phyloP scores from a whole-genome alignment of 1,284 basidiomycete species.

The Tremellales sp. region DNA sequence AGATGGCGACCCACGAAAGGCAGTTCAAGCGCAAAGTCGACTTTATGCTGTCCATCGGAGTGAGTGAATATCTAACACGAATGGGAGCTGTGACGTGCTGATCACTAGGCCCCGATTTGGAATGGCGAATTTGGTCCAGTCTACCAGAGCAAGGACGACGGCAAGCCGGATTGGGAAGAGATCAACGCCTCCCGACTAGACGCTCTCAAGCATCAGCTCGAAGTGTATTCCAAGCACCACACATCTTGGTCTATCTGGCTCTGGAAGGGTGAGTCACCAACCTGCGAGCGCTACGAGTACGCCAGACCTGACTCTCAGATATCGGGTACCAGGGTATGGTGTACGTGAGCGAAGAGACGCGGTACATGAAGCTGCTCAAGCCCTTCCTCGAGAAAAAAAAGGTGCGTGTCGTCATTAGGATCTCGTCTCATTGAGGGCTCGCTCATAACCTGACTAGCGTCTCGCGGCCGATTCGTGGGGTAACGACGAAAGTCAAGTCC shows the following conservation, averaged over 20 bases:
- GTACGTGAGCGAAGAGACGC: slow-evolving; percentile 61
- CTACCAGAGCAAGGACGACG: slow-evolving; percentile 35
- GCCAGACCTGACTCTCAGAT: slow-evolving; percentile 60
- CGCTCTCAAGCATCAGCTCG: slow-evolving; percentile 68
- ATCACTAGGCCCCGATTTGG: slow-evolving; percentile 21
- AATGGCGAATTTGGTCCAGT: slow-evolving; percentile 59
- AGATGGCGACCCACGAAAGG: slow-evolving; percentile 51
- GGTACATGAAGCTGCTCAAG: slow-evolving; percentile 51
- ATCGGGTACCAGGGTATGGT: slow-evolving; percentile 79
- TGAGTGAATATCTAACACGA: slow-evolving; percentile 14
- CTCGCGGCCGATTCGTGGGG: slow-evolving; percentile 67
- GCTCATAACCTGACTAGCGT: slow-evolving; percentile 39
- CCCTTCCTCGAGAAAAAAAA: slow-evolving; percentile 22
- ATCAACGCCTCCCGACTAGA: slow-evolving; percentile 65
- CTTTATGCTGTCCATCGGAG: slow-evolving; percentile 24
- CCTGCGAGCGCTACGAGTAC: background rate
- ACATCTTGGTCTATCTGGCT: slow-evolving; percentile 78
- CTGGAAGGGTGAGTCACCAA: slow-evolving; percentile 55
- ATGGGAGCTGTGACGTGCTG: background rate
- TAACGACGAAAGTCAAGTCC: slow-evolving; percentile 47
- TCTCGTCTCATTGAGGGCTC: background rate
- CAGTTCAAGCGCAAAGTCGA: slow-evolving; percentile 59
- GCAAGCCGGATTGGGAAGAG: slow-evolving; percentile 50
- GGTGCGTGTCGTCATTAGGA: slow-evolving; percentile 6
- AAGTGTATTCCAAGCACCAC: slow-evolving; percentile 60